These are phyloP conservation scores for Neurospora sp. DNA, from an alignment of 495 filamentous ascomycete species.

Conservation along the genomic window DNA sequence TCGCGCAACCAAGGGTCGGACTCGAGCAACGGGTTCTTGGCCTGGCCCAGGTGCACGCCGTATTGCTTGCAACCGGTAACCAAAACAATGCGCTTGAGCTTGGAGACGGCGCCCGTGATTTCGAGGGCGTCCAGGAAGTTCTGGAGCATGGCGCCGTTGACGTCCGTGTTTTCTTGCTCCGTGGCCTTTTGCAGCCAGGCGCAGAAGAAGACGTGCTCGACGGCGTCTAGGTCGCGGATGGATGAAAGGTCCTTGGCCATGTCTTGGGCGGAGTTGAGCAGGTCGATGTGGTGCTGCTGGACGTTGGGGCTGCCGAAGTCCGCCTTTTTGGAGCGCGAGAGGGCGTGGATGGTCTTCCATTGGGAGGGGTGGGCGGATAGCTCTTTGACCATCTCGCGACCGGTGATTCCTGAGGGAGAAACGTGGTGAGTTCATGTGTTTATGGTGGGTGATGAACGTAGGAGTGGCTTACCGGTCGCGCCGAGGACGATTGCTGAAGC, in stretches of 20 bases:
- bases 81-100: constrained; percentile 41
- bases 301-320: constrained; percentile 26
- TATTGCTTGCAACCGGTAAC: constrained; percentile 49
- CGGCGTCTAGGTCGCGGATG: constrained; percentile 14
- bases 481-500: constrained; percentile 13
- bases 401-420: constrained; percentile 30
- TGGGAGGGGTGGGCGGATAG: constrained; percentile 27
- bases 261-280: constrained; percentile 28
- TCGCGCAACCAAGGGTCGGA: constrained; percentile 23
- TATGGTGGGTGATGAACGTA: background rate
- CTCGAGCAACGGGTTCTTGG: constrained; percentile 41
- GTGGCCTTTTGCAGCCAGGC: constrained; percentile 37
- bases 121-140: constrained; percentile 43
- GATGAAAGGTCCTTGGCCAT: constrained; percentile 33
- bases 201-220: constrained; percentile 39
- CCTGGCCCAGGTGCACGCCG: constrained; percentile 44
- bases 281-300: constrained; percentile 37
- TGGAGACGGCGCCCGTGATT: constrained; percentile 28
- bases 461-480: constrained; percentile 10
- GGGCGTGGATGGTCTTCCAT: constrained; percentile 32
- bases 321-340: constrained; percentile 36
- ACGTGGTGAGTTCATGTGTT: background rate
- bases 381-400: constrained; percentile 35
- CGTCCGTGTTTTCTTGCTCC: constrained; percentile 32
- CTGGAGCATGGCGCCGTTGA: constrained; percentile 38